Percentiles rank a stretch among this genome's conserved stretches.
Evolutionary conservation across 2,329 filamentous ascomycete genomes (phyloP).

Genomic region (Raffaelea ambrosiae): DNA sequence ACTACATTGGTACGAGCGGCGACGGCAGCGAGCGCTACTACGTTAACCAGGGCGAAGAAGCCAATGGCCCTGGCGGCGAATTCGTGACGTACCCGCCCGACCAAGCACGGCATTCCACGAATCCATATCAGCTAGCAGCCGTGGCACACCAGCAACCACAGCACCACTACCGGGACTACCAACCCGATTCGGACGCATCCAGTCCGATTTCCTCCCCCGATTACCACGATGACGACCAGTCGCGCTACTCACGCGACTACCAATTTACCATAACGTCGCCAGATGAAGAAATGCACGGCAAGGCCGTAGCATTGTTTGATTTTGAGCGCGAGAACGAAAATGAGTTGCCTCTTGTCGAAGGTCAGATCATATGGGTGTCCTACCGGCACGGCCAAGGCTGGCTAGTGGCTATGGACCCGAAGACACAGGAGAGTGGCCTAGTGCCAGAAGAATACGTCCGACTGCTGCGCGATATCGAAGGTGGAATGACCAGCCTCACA

Average conservation of each 20-base stretch:
- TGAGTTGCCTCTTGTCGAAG: conserved; percentile 83
- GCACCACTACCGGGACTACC: conserved; percentile 37
- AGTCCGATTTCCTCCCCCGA: conserved; percentile 52
- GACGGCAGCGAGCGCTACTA: conserved; percentile 72
- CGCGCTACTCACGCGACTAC: conserved; percentile 82
- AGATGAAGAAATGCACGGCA: conserved; percentile 96
- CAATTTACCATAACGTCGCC: conserved; percentile 92
- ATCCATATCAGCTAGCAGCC: conserved; percentile 35
- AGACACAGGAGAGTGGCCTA: conserved; percentile 85
- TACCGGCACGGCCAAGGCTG: conserved; percentile 95
- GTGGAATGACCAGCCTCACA: conserved; percentile 68
- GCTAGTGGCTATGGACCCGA: conserved; percentile 93
- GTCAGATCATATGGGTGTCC: conserved; percentile 92
- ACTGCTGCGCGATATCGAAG: conserved; percentile 84
- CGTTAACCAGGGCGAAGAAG: conserved; percentile 62
- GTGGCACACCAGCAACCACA: background rate
- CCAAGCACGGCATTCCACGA: conserved; percentile 49
- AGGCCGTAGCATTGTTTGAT: conserved; percentile 90
- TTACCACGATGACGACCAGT: conserved; percentile 56
- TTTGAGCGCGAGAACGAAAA: conserved; percentile 96
- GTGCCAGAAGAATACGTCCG: conserved; percentile 96
- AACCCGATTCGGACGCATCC: conserved; percentile 48
- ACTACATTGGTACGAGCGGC: conserved; percentile 55
- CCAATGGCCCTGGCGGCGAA: conserved; percentile 70
- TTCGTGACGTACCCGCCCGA: conserved; percentile 69